Percentiles rank a stretch among this genome's conserved stretches.
Evolutionary conservation across 495 filamentous ascomycete species (phyloP).

Genomic region (Physcia stellaris): DNA sequence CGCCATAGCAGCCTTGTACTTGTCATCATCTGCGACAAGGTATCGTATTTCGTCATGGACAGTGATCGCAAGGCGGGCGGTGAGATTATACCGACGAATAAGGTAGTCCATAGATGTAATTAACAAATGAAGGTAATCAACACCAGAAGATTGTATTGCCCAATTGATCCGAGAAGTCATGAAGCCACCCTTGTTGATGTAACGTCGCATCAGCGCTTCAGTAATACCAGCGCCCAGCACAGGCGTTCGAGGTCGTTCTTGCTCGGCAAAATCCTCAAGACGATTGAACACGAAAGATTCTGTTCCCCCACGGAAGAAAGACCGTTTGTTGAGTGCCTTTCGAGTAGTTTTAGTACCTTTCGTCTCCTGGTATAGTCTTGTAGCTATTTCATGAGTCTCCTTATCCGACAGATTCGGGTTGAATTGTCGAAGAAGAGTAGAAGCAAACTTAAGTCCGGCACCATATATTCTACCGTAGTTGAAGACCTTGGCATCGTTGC

Average conservation of each 20-base stretch:
- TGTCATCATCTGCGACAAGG: conserved; percentile 71
- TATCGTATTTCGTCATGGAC: conserved; percentile 98
- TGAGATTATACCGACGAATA: conserved; percentile 68
- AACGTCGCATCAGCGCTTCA: conserved; percentile 78
- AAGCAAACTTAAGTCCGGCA: conserved; percentile 85
- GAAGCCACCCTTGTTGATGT: conserved; percentile 79
- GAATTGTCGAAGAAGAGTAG: conserved; percentile 80
- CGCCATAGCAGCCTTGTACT: conserved; percentile 79
- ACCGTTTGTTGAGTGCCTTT: conserved; percentile 50
- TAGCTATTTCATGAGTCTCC: conserved; percentile 60
- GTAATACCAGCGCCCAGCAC: conserved; percentile 96
- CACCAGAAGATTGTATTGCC: conserved; percentile 95
- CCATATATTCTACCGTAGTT: conserved; percentile 99
- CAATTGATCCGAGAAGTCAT: conserved; percentile 97
- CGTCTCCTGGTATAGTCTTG: conserved; percentile 71
- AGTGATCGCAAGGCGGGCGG: conserved; percentile 77
- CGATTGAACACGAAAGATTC: conserved; percentile 98
- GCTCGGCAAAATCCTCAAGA: conserved; percentile 92
- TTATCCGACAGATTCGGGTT: conserved; percentile 69
- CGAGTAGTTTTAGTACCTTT: conserved; percentile 72
- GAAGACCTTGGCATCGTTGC: conserved; percentile 94
- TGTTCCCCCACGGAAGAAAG: conserved; percentile 94
- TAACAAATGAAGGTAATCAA: conserved; percentile 93
- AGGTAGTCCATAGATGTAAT: conserved; percentile 94
- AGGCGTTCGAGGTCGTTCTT: conserved; percentile 80